phyloP scores from a whole-genome alignment of 768 basidiomycete genomes.

The Phanerochaete sordida region DNA sequence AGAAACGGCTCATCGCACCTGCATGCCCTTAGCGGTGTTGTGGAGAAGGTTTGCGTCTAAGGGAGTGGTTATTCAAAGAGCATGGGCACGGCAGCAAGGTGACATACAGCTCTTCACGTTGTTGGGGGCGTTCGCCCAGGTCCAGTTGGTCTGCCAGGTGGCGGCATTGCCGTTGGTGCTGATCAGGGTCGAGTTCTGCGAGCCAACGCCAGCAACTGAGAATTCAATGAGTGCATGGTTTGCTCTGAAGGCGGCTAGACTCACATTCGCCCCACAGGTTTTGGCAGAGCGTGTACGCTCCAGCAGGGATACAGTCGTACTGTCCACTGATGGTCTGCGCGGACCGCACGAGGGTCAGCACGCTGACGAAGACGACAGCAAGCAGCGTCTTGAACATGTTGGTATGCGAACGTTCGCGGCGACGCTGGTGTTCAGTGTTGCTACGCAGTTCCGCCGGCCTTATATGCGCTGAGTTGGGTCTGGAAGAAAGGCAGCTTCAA shows the following conservation, averaged over 20 bases:
- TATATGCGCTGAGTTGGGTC: neutral
- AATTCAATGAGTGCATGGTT: neutral
- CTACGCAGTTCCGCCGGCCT: neutral
- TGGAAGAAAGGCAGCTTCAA: slow-evolving; percentile 6
- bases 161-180: slow-evolving; percentile 36
- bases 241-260: slow-evolving; percentile 4
- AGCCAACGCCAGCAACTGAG: slow-evolving; percentile 42
- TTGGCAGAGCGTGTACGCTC: slow-evolving; percentile 49
- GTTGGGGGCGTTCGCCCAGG: slow-evolving; percentile 47
- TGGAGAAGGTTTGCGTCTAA: slow-evolving; percentile 51
- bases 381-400: slow-evolving; percentile 7
- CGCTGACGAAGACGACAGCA: neutral
- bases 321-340: slow-evolving; percentile 41
- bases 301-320: slow-evolving; percentile 42
- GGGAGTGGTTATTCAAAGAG: neutral
- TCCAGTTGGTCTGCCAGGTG: slow-evolving; percentile 52
- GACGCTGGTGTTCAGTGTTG: neutral
- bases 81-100: neutral
- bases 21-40: slow-evolving; percentile 44
- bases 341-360: slow-evolving; percentile 19
- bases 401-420: neutral
- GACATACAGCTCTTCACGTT: slow-evolving; percentile 54
- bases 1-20: slow-evolving; percentile 26
- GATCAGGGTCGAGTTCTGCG: slow-evolving; percentile 45
- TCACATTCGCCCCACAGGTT: slow-evolving; percentile 52